Conservation (phyloP, 768 basidiomycete genomes). For the Boletus reticuloceps region DNA sequence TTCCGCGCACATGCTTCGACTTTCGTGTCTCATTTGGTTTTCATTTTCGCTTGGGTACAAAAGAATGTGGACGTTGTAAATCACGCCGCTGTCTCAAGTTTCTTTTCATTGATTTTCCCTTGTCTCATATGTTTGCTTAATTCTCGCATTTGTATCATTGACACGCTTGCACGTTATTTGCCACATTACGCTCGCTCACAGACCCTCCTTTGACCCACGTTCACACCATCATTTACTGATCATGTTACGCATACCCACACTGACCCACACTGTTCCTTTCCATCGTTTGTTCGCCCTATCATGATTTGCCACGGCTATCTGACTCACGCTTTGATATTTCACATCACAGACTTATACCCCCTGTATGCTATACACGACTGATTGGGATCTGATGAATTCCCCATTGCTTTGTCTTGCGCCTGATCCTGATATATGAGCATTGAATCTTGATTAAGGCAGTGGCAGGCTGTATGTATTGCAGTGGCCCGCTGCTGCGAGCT, state of each 20-base stretch:
- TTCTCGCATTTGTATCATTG: constrained; percentile 24
- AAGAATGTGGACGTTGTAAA: constrained; percentile 14
- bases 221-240: constrained; percentile 1
- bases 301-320: background rate
- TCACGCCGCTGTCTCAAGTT: background rate
- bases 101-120: background rate
- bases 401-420: too few relatives aligned
- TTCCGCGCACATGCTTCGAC: constrained; percentile 10
- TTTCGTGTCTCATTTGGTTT: constrained; percentile 7
- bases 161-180: constrained; percentile 4
- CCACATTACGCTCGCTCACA: constrained; percentile 1
- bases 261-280: constrained; percentile 3
- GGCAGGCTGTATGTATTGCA: too few relatives aligned
- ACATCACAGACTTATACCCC: background rate
- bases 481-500: too few relatives aligned
- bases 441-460: too few relatives aligned
- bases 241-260: constrained; percentile 2
- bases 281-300: constrained; percentile 7
- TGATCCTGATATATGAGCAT: too few relatives aligned
- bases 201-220: background rate
- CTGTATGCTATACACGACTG: constrained; percentile 4
- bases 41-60: constrained; percentile 4
- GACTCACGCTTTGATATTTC: background rate
- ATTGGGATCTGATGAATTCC: too few relatives aligned
- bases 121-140: constrained; percentile 32